Evolutionary conservation across 495 filamentous ascomycete genomes (phyloP).

Genomic region (Poronia punctata): DNA sequence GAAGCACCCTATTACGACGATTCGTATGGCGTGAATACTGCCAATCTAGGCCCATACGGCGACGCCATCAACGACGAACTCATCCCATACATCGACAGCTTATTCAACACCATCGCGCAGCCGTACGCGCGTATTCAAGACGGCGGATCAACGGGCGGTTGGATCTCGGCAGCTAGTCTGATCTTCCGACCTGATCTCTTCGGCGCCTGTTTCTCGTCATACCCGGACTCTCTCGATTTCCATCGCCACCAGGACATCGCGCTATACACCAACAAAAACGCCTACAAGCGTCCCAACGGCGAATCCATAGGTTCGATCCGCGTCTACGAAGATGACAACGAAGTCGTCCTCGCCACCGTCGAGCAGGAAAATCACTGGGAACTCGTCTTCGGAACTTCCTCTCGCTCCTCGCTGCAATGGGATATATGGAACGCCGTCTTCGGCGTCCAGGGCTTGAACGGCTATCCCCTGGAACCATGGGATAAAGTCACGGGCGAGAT

Average conservation of each 20-base stretch:
- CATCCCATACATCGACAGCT: constrained; percentile 5
- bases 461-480: constrained; percentile 9
- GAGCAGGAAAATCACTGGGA: constrained; percentile 12
- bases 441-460: constrained; percentile 7
- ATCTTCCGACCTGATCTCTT: constrained; percentile 10
- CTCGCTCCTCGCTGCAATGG: constrained; percentile 10
- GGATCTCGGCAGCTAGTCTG: constrained; percentile 6
- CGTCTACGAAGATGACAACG: constrained; percentile 2
- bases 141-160: constrained; percentile 10
- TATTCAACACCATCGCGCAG: constrained; percentile 9
- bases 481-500: constrained; percentile 12
- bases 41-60: constrained; percentile 8
- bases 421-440: constrained; percentile 12
- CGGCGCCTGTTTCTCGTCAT: constrained; percentile 10
- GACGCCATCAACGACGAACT: constrained; percentile 10
- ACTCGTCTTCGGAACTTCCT: constrained; percentile 9
- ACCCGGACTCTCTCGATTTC: constrained; percentile 9
- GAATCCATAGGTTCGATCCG: constrained; percentile 4
- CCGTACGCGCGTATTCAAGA: constrained; percentile 10
- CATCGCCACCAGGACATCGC: constrained; percentile 6
- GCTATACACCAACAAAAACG: constrained; percentile 10
- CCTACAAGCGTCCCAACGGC: constrained; percentile 6
- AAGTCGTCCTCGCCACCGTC: constrained; percentile 5
- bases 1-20: constrained; percentile 11
- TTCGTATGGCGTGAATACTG: constrained; percentile 9